Conservation (phyloP, 192 early-diverging fungal species). For the Coemansia asiatica region DNA sequence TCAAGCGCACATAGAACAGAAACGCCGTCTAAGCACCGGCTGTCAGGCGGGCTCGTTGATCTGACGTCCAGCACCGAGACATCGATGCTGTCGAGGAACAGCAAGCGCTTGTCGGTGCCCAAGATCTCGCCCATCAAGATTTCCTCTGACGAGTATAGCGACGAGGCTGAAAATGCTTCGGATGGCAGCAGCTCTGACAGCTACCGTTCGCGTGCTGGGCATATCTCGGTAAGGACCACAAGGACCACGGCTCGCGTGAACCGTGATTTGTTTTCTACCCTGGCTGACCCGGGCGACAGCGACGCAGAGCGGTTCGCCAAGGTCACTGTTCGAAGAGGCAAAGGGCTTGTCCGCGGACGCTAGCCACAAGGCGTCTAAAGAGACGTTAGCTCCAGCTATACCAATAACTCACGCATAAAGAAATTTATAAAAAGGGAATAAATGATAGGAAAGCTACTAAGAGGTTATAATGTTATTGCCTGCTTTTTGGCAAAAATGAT, state of each 20-base stretch:
- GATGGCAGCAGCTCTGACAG: not conserved
- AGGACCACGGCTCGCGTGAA: not conserved
- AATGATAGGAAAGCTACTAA: slow-evolving; percentile 6
- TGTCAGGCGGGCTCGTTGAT: not conserved
- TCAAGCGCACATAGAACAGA: not conserved
- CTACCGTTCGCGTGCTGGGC: not conserved
- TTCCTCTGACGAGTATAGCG: slow-evolving; percentile 26
- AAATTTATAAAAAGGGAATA: not conserved
- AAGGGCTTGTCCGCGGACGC: no score
- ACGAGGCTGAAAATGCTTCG: slow-evolving; percentile 15
- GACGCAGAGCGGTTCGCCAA: slow-evolving; percentile 3
- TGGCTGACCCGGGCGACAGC: not conserved
- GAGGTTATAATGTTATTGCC: not conserved
- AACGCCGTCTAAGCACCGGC: slow-evolving; percentile 9
- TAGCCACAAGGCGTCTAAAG: no score
- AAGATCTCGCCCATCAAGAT: slow-evolving; percentile 26
- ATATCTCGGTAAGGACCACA: not conserved
- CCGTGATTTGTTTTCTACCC: not conserved
- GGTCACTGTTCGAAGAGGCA: not conserved
- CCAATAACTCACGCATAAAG: no score
- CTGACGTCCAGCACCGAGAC: slow-evolving; percentile 2
- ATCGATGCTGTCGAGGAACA: not conserved
- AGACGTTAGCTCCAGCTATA: no score
- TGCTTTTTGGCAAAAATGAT: slow-evolving; percentile 17
- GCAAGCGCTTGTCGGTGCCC: slow-evolving; percentile 10